Conservation (phyloP, 129 eudicot genomes). For the Arctium lappa region DNA sequence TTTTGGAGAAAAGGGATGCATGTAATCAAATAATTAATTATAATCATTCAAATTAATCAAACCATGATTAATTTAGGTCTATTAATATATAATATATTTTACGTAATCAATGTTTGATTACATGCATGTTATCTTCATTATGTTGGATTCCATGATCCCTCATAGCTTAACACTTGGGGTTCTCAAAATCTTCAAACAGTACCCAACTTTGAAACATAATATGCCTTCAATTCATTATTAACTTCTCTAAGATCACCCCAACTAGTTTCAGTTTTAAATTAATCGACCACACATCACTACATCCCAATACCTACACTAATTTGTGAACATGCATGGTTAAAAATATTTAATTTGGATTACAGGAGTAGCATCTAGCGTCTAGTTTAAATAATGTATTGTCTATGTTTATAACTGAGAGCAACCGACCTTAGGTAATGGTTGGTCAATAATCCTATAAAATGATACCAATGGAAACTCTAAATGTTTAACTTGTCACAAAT, state of each 20-base stretch:
- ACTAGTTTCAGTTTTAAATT: background rate
- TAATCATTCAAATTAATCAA: constrained; percentile 3
- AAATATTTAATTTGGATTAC: background rate
- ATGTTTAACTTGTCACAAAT: background rate
- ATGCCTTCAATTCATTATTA: background rate
- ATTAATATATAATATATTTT: background rate
- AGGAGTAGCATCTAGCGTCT: background rate
- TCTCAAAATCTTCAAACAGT: constrained; percentile 19
- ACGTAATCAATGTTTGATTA: constrained; percentile 22
- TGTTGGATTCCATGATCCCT: constrained; percentile 25
- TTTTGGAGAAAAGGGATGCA: constrained; percentile 26
- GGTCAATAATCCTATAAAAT: background rate
- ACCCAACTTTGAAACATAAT: constrained; percentile 21
- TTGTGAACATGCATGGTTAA: background rate
- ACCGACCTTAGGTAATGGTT: background rate
- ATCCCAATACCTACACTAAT: background rate
- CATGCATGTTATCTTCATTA: constrained; percentile 31
- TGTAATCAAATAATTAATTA: background rate
- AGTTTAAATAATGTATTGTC: background rate
- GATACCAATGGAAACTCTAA: background rate
- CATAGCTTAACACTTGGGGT: constrained; percentile 14
- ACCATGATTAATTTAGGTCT: constrained; percentile 12
- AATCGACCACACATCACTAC: background rate
- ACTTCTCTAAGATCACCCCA: background rate
- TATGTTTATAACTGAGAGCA: background rate